Conservation (phyloP, 2,329 filamentous ascomycete species). For the Arthrocladium fulminans region DNA sequence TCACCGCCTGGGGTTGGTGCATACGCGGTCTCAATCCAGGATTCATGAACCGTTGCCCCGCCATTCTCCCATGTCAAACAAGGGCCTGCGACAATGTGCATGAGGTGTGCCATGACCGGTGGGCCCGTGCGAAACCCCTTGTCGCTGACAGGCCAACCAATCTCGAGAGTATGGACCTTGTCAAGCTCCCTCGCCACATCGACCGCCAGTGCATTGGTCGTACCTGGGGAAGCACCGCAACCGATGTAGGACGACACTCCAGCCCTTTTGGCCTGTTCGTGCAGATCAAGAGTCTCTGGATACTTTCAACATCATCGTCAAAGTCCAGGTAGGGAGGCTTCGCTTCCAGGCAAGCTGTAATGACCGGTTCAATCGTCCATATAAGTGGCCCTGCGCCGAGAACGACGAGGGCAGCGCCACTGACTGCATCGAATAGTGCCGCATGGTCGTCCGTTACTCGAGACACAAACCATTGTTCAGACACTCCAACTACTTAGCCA, state of each 20-base stretch:
- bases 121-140: constrained; percentile 12
- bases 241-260: constrained; percentile 8
- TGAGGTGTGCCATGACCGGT: constrained; percentile 17
- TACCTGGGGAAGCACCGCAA: constrained; percentile 9
- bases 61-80: constrained; percentile 17
- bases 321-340: constrained; percentile 8
- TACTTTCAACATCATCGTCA: constrained; percentile 9
- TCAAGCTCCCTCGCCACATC: constrained; percentile 11
- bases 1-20: too few species aligned
- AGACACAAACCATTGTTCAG: too few species aligned
- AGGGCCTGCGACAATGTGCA: constrained; percentile 17
- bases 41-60: constrained; percentile 11
- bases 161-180: constrained; percentile 15
- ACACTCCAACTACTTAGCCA: too few species aligned
- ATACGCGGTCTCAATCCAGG: constrained; percentile 16
- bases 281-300: constrained; percentile 1
- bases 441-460: constrained; percentile 4
- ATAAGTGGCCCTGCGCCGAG: constrained; percentile 6
- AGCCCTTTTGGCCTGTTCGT: constrained; percentile 4
- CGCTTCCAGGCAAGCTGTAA: constrained; percentile 1
- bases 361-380: constrained; percentile 3
- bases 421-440: constrained; percentile 2
- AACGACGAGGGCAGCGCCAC: constrained; percentile 4
- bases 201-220: constrained; percentile 7
- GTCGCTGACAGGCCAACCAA: constrained; percentile 17